Base-by-base conservation (phyloP, 371 early-diverging fungal genomes). In the Furculomyces boomerangus region DNA sequence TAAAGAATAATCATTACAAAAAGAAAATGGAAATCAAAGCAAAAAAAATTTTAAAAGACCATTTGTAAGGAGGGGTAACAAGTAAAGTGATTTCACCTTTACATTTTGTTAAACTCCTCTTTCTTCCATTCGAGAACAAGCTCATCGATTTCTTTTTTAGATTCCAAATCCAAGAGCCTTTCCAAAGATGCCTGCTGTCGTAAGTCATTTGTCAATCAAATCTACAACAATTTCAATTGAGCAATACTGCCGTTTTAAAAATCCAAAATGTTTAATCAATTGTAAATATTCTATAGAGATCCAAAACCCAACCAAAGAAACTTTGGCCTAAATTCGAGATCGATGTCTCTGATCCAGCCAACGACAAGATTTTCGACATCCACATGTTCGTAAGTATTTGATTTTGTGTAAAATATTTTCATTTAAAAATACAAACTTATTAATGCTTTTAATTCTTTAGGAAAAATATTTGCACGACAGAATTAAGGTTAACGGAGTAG, bases 391-490 rank as follows among this genome's bases (percentile, higher is more conserved):
- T 43, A 43, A 43, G 43, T 43, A 43, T 20, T 22, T 22, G 5
- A 5, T 3, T 43, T 43, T 43, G n/a, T n/a, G n/a, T n/a, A n/a
- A n/a, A n/a, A n/a, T n/a, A n/a, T n/a, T n/a, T n/a, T n/a, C n/a
- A n/a, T n/a, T n/a, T n/a, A n/a, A n/a, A n/a, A n/a, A n/a, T n/a
- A n/a, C n/a, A n/a, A n/a, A n/a, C n/a, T n/a, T n/a, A n/a, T n/a
- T n/a, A n/a, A n/a, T n/a, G n/a, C n/a, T n/a, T n/a, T n/a, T n/a
- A n/a, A n/a, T n/a, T n/a, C n/a, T 13, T 43, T 43, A 43, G 43
- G 43, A 94, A 75, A 92, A 91, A 80, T 97, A 80, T 81, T 84
- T 97, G 57, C 90, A 90, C 71, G 93, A 93, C 76, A 88, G 92
- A 75, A 80, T 95, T 80, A 97, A 97, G 91, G 91, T 97, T 65